phyloP scores from a whole-genome alignment of 2,329 filamentous ascomycete genomes.

The Sporothrix humicola region DNA sequence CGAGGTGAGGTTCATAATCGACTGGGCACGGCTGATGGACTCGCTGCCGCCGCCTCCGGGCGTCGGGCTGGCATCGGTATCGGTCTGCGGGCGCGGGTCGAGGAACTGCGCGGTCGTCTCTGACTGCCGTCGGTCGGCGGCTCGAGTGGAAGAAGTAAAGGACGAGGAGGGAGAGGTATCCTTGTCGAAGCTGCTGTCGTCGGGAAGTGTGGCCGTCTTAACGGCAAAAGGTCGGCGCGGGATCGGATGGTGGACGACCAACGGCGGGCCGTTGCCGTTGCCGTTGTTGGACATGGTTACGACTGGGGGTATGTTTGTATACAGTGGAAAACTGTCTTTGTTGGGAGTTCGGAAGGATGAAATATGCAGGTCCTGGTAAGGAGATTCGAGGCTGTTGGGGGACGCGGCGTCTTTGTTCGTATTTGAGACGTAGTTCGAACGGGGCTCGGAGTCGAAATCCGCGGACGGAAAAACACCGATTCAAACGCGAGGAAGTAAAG shows the following conservation, averaged over 20 bases:
- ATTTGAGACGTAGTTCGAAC: neutral
- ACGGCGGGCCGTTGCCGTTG: constrained; percentile 47
- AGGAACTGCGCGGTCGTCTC: constrained; percentile 28
- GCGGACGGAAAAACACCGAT: neutral
- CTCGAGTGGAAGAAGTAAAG: too few species aligned
- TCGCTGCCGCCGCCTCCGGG: constrained; percentile 39
- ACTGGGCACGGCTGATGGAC: constrained; percentile 71
- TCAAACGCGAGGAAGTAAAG: too few species aligned
- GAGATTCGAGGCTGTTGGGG: neutral
- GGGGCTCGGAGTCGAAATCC: constrained; percentile 7
- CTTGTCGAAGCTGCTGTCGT: constrained; percentile 42
- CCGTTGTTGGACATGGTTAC: constrained; percentile 33
- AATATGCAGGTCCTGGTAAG: neutral
- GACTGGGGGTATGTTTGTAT: neutral
- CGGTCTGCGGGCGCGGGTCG: constrained; percentile 20
- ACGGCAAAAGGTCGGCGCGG: constrained; percentile 74
- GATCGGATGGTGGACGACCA: constrained; percentile 67
- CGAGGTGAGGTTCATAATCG: constrained; percentile 82
- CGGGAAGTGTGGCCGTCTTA: constrained; percentile 54
- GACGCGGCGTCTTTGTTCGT: neutral
- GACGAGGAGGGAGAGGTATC: neutral
- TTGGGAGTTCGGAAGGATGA: neutral
- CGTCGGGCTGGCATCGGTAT: constrained; percentile 36
- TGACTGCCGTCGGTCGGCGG: too few species aligned
- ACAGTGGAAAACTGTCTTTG: neutral